Percentiles rank a stretch among this genome's conserved stretches.
These are phyloP conservation scores for Aureobasidium melanogenum DNA, from an alignment of 2,329 filamentous ascomycete species.

Conservation along the genomic window DNA sequence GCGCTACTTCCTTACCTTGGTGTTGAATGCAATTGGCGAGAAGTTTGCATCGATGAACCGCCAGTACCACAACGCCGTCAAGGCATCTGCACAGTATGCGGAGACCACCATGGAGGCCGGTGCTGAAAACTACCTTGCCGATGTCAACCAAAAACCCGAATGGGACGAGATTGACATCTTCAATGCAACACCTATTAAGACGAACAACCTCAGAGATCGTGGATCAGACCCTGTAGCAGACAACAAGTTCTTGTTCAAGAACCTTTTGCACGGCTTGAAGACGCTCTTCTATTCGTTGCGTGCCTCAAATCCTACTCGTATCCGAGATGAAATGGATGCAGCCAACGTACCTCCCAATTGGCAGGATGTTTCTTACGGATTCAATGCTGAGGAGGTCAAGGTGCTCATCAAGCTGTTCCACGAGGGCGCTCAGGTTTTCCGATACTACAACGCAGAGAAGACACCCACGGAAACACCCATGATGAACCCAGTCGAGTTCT, in stretches of 20 bases:
- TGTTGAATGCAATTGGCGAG: conserved; percentile 93
- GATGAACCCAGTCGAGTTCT: conserved; percentile 78
- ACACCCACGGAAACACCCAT: conserved; percentile 62
- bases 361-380: conserved; percentile 92
- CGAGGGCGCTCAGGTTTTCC: conserved; percentile 90
- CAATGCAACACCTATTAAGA: conserved; percentile 90
- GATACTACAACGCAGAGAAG: conserved; percentile 91
- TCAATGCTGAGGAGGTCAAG: conserved; percentile 92
- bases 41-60: conserved; percentile 98
- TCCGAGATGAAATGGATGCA: conserved; percentile 56
- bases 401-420: conserved; percentile 96
- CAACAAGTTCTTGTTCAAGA: conserved; percentile 97
- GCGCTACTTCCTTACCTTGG: conserved; percentile 91
- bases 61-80: conserved; percentile 90
- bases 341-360: conserved; percentile 78
- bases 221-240: conserved; percentile 85
- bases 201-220: conserved; percentile 79
- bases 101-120: conserved; percentile 52
- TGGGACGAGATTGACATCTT: conserved; percentile 99
- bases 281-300: conserved; percentile 94
- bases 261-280: conserved; percentile 89
- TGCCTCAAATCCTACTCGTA: conserved; percentile 64
- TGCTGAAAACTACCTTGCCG: conserved; percentile 74
- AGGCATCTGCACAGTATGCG: conserved; percentile 70
- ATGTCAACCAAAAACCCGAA: conserved; percentile 70